These are phyloP conservation scores for Fomitopsis pinicola DNA, from an alignment of 1,284 basidiomycete genomes.

Conservation along the genomic window DNA sequence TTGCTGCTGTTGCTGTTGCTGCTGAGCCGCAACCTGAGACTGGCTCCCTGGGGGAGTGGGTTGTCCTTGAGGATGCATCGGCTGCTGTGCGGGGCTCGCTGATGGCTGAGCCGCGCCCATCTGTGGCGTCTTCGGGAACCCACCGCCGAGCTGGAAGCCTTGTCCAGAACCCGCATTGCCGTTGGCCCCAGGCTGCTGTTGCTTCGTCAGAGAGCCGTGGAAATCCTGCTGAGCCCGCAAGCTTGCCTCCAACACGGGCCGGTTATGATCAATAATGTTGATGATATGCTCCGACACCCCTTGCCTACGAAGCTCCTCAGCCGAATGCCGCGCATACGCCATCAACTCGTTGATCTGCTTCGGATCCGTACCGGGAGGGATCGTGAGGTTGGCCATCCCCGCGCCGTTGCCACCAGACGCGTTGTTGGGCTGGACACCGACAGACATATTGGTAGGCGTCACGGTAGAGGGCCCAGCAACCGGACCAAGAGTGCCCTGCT, in stretches of 20 bases:
- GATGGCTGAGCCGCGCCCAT: not conserved
- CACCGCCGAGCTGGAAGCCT: not conserved
- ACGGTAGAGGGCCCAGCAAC: not conserved
- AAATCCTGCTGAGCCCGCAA: conserved; percentile 39
- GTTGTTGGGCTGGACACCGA: not conserved
- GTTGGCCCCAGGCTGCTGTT: conserved; percentile 4
- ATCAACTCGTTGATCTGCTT: conserved; percentile 38
- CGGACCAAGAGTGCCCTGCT: not conserved
- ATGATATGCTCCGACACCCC: conserved; percentile 51
- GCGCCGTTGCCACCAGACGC: not conserved
- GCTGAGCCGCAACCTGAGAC: no score
- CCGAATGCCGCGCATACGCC: conserved; percentile 38
- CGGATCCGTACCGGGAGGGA: conserved; percentile 15
- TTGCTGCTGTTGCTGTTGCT: not conserved
- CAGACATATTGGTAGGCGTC: not conserved
- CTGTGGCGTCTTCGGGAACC: not conserved
- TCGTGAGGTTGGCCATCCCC: conserved; percentile 7
- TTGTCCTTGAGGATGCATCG: not conserved
- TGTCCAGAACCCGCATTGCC: conserved; percentile 6
- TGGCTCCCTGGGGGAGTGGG: not conserved
- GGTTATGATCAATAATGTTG: conserved; percentile 50
- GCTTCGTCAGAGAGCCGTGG: conserved; percentile 21
- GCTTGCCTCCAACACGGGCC: conserved; percentile 40
- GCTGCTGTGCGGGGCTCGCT: not conserved
- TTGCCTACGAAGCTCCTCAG: conserved; percentile 47